These are phyloP conservation scores for Aspergillus ruber DNA, from an alignment of 2,329 filamentous ascomycete species.

Conservation along the genomic window DNA sequence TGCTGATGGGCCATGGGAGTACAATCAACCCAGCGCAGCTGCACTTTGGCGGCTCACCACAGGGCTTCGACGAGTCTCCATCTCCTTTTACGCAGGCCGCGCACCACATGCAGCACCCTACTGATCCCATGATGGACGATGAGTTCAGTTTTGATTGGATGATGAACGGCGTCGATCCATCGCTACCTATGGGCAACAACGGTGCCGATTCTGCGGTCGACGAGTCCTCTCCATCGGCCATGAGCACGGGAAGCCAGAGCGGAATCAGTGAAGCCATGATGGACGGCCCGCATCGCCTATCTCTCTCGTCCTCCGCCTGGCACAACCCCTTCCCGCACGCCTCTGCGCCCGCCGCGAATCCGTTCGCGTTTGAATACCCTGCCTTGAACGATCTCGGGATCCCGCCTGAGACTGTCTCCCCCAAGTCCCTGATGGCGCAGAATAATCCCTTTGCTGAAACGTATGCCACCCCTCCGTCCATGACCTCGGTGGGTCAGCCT, in stretches of 20 bases:
- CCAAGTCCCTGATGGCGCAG: constrained; percentile 66
- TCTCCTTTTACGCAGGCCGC: constrained; percentile 35
- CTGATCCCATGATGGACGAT: constrained; percentile 52
- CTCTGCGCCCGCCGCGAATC: constrained; percentile 55
- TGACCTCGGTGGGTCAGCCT: constrained; percentile 67
- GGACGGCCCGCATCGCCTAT: constrained; percentile 63
- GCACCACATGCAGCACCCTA: constrained; percentile 48
- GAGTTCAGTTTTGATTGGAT: constrained; percentile 83
- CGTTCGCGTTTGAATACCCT: constrained; percentile 66
- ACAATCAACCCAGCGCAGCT: constrained; percentile 63
- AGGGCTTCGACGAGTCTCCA: constrained; percentile 40
- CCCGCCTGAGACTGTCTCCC: constrained; percentile 66
- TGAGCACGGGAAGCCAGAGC: constrained; percentile 90
- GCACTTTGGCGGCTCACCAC: constrained; percentile 75
- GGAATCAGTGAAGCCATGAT: constrained; percentile 74
- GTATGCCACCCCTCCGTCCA: constrained; percentile 70
- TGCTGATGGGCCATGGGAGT: constrained; percentile 60
- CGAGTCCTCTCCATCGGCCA: constrained; percentile 88
- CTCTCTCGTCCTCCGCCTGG: constrained; percentile 55
- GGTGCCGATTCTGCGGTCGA: constrained; percentile 76
- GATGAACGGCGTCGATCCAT: constrained; percentile 70
- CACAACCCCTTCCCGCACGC: constrained; percentile 62
- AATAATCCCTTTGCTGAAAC: constrained; percentile 61
- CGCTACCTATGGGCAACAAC: constrained; percentile 59
- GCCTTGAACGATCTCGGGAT: constrained; percentile 71